Percentiles rank a stretch among this genome's conserved stretches.
Conservation (phyloP, 2,329 filamentous ascomycete genomes). For the Aspergillus sp. region DNA sequence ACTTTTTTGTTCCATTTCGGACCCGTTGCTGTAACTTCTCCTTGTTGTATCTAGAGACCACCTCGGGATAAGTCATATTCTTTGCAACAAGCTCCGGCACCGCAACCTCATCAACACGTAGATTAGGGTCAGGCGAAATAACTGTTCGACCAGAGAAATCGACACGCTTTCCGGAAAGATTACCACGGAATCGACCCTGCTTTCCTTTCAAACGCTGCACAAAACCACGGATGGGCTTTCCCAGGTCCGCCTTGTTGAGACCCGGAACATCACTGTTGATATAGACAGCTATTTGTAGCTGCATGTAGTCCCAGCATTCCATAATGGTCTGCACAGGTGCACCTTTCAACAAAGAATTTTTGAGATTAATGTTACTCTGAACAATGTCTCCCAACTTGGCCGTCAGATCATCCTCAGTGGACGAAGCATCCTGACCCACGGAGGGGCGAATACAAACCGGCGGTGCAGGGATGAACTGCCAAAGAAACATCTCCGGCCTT, state of each 20-base stretch:
- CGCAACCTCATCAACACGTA: conserved; percentile 90
- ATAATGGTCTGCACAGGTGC: conserved; percentile 86
- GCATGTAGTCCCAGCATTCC: conserved; percentile 97
- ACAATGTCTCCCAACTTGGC: conserved; percentile 97
- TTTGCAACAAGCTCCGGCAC: conserved; percentile 90
- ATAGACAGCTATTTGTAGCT: conserved; percentile 94
- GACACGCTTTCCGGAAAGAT: conserved; percentile 95
- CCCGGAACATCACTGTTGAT: conserved; percentile 96
- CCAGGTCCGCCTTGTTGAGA: conserved; percentile 81
- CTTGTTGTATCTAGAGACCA: conserved; percentile 80
- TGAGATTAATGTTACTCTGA: conserved; percentile 84
- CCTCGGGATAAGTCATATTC: conserved; percentile 93
- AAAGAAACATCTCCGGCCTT: conserved; percentile 93
- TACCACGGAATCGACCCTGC: conserved; percentile 94
- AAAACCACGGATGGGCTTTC: conserved; percentile 88
- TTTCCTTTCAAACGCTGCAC: conserved; percentile 96
- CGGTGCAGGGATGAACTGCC: conserved; percentile 92
- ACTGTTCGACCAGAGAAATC: conserved; percentile 97
- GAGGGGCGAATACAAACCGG: conserved; percentile 93
- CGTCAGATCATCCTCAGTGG: conserved; percentile 94
- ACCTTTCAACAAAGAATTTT: conserved; percentile 77
- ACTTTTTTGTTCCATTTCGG: conserved; percentile 70
- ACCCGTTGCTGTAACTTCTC: conserved; percentile 75
- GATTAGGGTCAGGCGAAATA: conserved; percentile 94
- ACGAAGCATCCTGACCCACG: conserved; percentile 87